These are phyloP conservation scores for Colletotrichum abscissum DNA, from an alignment of 2,329 filamentous ascomycete species.

Conservation along the genomic window DNA sequence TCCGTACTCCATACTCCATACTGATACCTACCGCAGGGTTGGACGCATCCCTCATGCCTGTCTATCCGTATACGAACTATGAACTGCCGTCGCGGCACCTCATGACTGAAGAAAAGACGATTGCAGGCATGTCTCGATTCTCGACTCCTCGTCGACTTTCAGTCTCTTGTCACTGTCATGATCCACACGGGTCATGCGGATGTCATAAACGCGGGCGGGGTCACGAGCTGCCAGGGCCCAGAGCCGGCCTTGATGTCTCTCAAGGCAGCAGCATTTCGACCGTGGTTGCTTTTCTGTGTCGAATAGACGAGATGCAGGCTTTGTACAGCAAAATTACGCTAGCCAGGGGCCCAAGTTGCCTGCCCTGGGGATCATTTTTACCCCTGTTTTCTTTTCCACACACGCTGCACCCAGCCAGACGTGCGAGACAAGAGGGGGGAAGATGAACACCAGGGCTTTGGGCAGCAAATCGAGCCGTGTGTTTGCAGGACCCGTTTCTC, in stretches of 20 bases:
- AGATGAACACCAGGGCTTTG: constrained; percentile 19
- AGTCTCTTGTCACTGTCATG: neutral
- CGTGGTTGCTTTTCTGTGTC: constrained; percentile 25
- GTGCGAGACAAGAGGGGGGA: neutral
- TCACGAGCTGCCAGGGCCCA: neutral
- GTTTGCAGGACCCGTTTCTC: constrained; percentile 24
- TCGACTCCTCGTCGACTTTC: neutral
- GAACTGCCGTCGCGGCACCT: constrained; percentile 2
- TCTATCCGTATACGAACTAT: neutral
- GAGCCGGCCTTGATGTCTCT: neutral
- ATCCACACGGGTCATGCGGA: constrained; percentile 11
- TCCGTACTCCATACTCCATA: neutral
- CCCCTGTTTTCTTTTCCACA: neutral
- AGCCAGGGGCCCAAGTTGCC: neutral
- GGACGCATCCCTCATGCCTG: neutral
- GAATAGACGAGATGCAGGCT: constrained; percentile 19
- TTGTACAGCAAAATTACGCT: constrained; percentile 2
- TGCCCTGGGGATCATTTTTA: neutral
- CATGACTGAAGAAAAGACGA: neutral
- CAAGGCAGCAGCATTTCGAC: constrained; percentile 18
- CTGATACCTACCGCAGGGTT: neutral
- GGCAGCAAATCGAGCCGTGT: constrained; percentile 20
- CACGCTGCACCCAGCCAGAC: neutral
- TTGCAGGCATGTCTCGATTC: constrained; percentile 5
- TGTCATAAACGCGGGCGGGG: constrained; percentile 9